Evolutionary conservation across 2,329 filamentous ascomycete species (phyloP).

Genomic region (Dendrostoma leiphaemia): DNA sequence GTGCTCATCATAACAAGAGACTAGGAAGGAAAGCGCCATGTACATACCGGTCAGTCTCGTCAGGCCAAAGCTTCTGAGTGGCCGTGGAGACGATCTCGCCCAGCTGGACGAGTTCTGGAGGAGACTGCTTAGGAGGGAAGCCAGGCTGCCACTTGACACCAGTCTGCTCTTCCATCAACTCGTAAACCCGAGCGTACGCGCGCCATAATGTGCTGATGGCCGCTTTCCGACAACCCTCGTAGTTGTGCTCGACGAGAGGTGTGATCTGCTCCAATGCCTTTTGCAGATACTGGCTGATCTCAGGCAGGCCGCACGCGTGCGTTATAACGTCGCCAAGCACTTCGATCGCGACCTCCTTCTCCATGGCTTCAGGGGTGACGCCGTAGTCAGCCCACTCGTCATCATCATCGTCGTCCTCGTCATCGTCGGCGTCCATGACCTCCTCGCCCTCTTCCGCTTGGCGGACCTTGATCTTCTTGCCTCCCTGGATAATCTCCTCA

Average conservation of each 20-base stretch:
- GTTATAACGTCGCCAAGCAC: conserved; percentile 91
- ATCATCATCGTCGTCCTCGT: conserved; percentile 62
- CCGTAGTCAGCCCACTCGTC: conserved; percentile 84
- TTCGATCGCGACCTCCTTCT: conserved; percentile 97
- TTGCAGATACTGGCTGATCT: conserved; percentile 77
- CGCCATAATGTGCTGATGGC: conserved; percentile 91
- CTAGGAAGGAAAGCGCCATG: neutral
- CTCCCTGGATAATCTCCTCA: conserved; percentile 72
- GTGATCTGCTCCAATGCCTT: conserved; percentile 80
- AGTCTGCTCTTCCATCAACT: conserved; percentile 75
- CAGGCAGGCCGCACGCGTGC: conserved; percentile 75
- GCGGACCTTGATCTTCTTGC: conserved; percentile 83
- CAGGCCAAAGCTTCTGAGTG: conserved; percentile 81
- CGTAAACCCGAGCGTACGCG: conserved; percentile 87
- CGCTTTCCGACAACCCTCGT: conserved; percentile 91
- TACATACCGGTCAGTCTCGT: conserved; percentile 91
- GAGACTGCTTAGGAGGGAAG: conserved; percentile 76
- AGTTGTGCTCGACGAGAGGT: conserved; percentile 81
- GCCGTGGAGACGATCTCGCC: conserved; percentile 81
- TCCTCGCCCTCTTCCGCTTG: conserved; percentile 55
- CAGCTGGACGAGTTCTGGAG: conserved; percentile 76
- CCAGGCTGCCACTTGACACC: conserved; percentile 87
- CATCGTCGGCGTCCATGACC: conserved; percentile 54
- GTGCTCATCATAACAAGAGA: conserved; percentile 74
- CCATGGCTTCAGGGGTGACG: conserved; percentile 84